phyloP scores from a whole-genome alignment of 2,329 filamentous ascomycete genomes.

The Onygenales sp. region DNA sequence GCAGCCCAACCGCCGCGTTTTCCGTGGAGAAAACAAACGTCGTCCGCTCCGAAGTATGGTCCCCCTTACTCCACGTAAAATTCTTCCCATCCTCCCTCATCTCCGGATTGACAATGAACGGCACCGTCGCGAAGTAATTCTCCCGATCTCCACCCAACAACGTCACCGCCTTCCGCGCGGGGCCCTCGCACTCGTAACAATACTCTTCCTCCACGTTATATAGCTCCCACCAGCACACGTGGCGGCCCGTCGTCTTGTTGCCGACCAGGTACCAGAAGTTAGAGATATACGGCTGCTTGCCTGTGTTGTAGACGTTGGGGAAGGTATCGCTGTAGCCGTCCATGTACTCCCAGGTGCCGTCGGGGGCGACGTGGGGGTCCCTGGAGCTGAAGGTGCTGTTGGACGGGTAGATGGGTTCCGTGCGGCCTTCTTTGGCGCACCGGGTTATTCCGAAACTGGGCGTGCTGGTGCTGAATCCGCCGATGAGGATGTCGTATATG shows the following conservation, averaged over 20 bases:
- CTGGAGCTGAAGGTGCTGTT: conserved; percentile 1
- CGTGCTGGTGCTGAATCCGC: conserved; percentile 1
- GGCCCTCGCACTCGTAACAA: not conserved
- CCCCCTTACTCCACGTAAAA: not conserved
- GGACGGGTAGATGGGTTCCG: conserved; percentile 1
- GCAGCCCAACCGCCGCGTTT: not conserved
- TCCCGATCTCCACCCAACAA: conserved; percentile 3
- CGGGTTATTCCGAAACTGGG: not conserved
- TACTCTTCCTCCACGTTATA: not conserved
- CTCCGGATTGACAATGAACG: conserved; percentile 1
- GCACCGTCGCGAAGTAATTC: conserved; percentile 3
- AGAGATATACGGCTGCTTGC: not conserved
- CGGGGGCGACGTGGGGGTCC: not conserved
- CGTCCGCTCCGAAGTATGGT: not conserved
- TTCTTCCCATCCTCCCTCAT: not conserved
- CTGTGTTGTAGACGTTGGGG: not conserved
- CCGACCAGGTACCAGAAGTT: not conserved
- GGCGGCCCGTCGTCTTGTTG: not conserved
- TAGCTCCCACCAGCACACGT: conserved; percentile 1
- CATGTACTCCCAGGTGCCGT: conserved; percentile 1
- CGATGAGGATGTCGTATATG: not conserved
- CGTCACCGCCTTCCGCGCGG: not conserved
- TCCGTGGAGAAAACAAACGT: not conserved
- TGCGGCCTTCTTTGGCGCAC: conserved; percentile 1
- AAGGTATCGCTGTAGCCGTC: not conserved